A percentile compares a stretch with the other conserved stretches of the same genome.
phyloP scores from a whole-genome alignment of 768 basidiomycete genomes.

The Leccinum barrowsii region DNA sequence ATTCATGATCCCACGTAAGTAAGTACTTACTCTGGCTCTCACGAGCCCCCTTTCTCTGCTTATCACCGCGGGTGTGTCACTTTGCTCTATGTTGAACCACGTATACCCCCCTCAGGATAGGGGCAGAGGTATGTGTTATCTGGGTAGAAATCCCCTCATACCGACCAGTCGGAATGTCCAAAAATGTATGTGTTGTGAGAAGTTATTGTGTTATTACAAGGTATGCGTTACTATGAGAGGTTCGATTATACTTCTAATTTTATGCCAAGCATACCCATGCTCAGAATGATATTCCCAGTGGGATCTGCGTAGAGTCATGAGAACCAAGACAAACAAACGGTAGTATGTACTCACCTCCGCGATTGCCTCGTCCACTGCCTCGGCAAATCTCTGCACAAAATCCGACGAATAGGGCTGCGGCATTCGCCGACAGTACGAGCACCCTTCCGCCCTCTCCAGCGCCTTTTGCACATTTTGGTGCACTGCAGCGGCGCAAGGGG shows the following conservation, averaged over 20 bases:
- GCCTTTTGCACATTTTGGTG: constrained; percentile 15
- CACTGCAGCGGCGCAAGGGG: constrained; percentile 22
- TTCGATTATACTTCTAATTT: background rate
- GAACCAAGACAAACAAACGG: background rate
- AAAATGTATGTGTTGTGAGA: background rate
- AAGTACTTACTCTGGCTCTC: no score
- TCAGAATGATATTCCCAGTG: constrained; percentile 18
- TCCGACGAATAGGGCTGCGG: constrained; percentile 19
- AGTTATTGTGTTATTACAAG: background rate
- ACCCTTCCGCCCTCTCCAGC: constrained; percentile 13
- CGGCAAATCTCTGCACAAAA: constrained; percentile 22
- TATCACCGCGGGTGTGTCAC: background rate
- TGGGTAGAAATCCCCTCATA: background rate
- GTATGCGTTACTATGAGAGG: background rate
- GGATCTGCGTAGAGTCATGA: constrained; percentile 11
- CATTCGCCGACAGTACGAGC: constrained; percentile 19
- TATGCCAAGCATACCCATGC: background rate
- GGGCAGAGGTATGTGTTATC: background rate
- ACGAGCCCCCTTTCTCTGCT: background rate
- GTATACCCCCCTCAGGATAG: background rate
- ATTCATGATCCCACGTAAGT: no score
- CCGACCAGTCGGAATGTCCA: background rate
- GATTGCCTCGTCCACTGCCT: constrained; percentile 19
- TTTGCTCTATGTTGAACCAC: background rate
- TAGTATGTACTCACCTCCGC: constrained; percentile 14